These are phyloP conservation scores for Solanum sitiens DNA, from an alignment of 257 asterid species.

Conservation along the genomic window DNA sequence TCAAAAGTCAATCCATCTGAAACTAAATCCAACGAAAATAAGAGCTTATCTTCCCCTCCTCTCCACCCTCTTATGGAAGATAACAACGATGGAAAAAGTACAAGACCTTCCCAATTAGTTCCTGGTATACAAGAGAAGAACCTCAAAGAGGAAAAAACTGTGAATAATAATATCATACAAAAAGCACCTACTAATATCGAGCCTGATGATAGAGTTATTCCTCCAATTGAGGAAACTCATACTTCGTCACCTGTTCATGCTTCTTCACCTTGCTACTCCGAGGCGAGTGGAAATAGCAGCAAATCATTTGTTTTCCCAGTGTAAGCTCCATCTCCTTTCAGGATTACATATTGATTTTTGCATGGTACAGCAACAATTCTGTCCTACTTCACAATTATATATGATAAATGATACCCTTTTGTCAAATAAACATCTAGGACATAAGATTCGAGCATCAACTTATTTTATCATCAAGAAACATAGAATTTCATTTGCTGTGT, in stretches of 20 bases:
- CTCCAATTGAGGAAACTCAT: background rate
- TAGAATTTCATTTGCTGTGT: background rate
- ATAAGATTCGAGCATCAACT: background rate
- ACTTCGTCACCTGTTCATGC: slow-evolving; percentile 3
- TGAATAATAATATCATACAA: background rate
- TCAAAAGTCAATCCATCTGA: background rate
- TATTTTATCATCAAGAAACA: background rate
- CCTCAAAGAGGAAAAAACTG: background rate
- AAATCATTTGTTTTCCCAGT: slow-evolving; percentile 47
- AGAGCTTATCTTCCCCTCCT: background rate
- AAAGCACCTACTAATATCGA: background rate
- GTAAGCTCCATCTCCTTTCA: slow-evolving; percentile 26
- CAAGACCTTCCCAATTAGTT: background rate
- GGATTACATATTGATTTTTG: background rate
- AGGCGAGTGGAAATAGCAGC: slow-evolving; percentile 30
- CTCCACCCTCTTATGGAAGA: background rate
- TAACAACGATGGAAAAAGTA: background rate
- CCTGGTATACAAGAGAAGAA: background rate
- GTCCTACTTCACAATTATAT: background rate
- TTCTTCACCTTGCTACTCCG: background rate
- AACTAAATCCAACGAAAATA: background rate
- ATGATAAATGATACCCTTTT: background rate
- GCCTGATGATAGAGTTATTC: background rate
- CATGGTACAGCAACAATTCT: background rate
- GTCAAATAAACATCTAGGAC: background rate